Conservation (phyloP, 192 early-diverging fungal genomes). For the Funneliformis mosseae region DNA sequence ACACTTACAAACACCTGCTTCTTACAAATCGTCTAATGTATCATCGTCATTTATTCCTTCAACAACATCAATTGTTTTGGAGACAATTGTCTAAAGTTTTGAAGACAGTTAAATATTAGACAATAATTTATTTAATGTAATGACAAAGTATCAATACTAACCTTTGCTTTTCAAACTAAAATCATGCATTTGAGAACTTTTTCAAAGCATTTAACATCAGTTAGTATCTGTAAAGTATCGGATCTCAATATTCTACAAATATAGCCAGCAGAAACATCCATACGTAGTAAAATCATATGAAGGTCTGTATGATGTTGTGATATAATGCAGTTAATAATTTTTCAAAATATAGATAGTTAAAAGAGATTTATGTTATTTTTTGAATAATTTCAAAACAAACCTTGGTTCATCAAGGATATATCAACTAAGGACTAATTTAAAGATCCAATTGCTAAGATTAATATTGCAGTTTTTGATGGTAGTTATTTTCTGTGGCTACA, state of each 20-base stretch:
- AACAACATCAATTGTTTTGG: constrained; percentile 25
- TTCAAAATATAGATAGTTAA: no score
- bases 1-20: constrained; percentile 24
- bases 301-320: constrained; percentile 11
- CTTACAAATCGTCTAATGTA: constrained; percentile 19
- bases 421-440: no score
- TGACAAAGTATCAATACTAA: no score
- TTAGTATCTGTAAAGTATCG: constrained; percentile 18
- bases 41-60: constrained; percentile 26
- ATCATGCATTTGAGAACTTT: constrained; percentile 24
- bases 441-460: no score
- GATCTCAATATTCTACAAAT: constrained; percentile 24
- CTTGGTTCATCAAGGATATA: no score
- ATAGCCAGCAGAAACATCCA: constrained; percentile 32
- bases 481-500: no score
- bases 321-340: no score
- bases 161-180: constrained; percentile 28
- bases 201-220: not conserved
- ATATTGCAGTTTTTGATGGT: no score
- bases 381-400: no score
- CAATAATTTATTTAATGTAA: not conserved
- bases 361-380: no score
- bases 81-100: constrained; percentile 19
- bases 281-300: constrained; percentile 12
- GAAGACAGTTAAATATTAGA: constrained; percentile 6